Conservation (phyloP, 176 grass and related monocot species). For the Oryza australiensis region DNA sequence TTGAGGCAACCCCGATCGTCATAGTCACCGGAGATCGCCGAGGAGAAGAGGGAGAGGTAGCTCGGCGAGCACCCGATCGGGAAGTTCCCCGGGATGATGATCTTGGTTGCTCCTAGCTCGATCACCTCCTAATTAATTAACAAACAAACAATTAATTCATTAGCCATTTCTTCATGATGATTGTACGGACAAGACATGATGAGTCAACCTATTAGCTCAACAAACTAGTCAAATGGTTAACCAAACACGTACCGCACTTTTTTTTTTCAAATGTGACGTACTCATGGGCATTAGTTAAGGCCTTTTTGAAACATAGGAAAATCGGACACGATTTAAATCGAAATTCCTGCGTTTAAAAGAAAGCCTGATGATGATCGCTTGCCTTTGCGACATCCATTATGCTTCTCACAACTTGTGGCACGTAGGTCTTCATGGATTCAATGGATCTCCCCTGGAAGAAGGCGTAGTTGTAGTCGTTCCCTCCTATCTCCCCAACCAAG, state of each 20-base stretch:
- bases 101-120: slow-evolving; percentile 56
- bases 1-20: slow-evolving; percentile 67
- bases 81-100: slow-evolving; percentile 80
- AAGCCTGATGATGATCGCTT: not conserved
- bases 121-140: slow-evolving; percentile 59
- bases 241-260: too few relatives aligned
- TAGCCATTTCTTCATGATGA: not conserved
- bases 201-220: not conserved
- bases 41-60: slow-evolving; percentile 77
- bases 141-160: not conserved
- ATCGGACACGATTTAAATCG: too few relatives aligned
- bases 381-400: slow-evolving; percentile 66
- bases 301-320: too few relatives aligned
- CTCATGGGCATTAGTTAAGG: too few relatives aligned
- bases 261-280: too few relatives aligned
- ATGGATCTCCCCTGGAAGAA: slow-evolving; percentile 69
- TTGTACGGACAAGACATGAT: not conserved
- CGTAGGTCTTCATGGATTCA: slow-evolving; percentile 53
- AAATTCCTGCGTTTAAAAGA: too few relatives aligned
- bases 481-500: slow-evolving; percentile 90
- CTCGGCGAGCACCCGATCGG: slow-evolving; percentile 84
- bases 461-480: slow-evolving; percentile 95
- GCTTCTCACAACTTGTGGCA: slow-evolving; percentile 64
- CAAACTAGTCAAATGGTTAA: not conserved
- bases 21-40: slow-evolving; percentile 13